Evolutionary conservation across 73 alveolate genomes (phyloP).

Genomic region (Paraurostyla sp.): DNA sequence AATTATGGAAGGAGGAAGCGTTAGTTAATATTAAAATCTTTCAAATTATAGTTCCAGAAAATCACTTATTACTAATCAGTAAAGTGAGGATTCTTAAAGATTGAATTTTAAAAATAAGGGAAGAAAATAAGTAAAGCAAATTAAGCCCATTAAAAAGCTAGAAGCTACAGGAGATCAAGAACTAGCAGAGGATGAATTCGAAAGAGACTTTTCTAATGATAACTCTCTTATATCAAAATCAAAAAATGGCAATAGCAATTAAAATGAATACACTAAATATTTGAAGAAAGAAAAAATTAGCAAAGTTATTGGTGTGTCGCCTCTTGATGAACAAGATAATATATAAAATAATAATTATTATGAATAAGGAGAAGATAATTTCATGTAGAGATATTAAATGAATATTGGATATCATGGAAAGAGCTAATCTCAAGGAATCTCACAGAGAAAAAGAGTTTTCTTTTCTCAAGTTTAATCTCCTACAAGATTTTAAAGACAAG

Average conservation of each 20-base stretch:
- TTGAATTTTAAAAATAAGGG: neutral
- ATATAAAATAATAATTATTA: too few relatives aligned
- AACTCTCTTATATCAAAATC: too few relatives aligned
- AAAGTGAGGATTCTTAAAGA: neutral
- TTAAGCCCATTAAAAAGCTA: neutral
- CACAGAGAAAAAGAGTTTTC: neutral
- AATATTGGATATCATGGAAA: too few relatives aligned
- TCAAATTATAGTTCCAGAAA: slow-evolving; percentile 4
- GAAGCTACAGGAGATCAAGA: neutral
- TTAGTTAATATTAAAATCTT: neutral
- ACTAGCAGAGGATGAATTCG: too few relatives aligned
- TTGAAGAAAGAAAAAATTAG: too few relatives aligned
- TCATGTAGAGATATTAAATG: neutral
- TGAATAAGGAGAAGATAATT: too few relatives aligned
- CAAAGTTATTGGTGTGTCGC: too few relatives aligned
- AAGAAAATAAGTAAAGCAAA: neutral
- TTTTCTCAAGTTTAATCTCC: slow-evolving; percentile 1
- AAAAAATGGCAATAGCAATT: too few relatives aligned
- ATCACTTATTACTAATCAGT: neutral
- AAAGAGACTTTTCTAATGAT: too few relatives aligned
- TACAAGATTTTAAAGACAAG: neutral
- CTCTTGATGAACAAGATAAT: too few relatives aligned
- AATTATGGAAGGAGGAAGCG: neutral
- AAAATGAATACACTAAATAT: too few relatives aligned
- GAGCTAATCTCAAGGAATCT: neutral